Percentiles rank a stretch among this genome's conserved stretches.
Evolutionary conservation across 2,329 filamentous ascomycete species (phyloP).

Genomic region (Phialophora macrospora): DNA sequence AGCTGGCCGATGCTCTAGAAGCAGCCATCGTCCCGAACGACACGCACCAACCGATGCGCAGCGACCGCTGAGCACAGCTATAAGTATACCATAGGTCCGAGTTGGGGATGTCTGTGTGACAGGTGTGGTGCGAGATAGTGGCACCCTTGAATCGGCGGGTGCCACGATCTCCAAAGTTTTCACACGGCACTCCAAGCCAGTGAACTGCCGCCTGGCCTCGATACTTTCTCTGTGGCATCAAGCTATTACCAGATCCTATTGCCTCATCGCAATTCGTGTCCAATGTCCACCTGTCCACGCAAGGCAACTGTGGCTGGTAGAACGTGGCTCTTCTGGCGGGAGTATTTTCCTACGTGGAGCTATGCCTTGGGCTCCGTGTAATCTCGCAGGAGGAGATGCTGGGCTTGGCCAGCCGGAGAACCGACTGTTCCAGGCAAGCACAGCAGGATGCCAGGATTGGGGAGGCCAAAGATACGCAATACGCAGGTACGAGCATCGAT

Average conservation of each 20-base stretch:
- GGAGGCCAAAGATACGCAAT: neutral
- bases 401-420: constrained; percentile 10
- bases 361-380: neutral
- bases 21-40: constrained; percentile 3
- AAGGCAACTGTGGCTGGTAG: neutral
- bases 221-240: neutral
- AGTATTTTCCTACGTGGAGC: neutral
- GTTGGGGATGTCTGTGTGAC: constrained; percentile 21
- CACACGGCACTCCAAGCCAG: neutral
- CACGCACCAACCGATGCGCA: neutral
- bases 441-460: neutral
- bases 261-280: neutral
- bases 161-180: constrained; percentile 9
- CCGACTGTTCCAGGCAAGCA: constrained; percentile 7
- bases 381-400: constrained; percentile 2
- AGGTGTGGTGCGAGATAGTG: neutral
- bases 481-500: neutral
- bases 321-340: neutral
- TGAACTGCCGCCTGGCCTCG: neutral
- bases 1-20: constrained; percentile 15
- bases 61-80: neutral
- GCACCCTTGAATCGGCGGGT: constrained; percentile 7
- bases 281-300: neutral
- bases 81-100: neutral
- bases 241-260: neutral